Evolutionary conservation across 1,284 basidiomycete genomes (phyloP), one percentile per base, ranked within the genome.

Genomic region (Boletus mariae): DNA sequence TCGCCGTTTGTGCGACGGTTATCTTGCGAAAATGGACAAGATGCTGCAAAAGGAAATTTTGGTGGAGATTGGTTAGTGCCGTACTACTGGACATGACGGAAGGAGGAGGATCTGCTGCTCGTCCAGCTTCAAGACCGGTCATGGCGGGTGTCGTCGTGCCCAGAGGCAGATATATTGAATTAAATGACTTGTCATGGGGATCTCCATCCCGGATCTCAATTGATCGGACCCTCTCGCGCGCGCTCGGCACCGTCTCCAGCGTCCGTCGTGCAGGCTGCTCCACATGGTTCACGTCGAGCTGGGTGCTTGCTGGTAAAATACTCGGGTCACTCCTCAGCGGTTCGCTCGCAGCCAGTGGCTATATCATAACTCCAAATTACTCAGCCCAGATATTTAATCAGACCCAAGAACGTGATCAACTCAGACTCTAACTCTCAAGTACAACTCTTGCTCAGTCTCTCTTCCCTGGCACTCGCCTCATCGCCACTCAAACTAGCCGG

Each of bases 351-450:
- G 25, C 35, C 12, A 45, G 61, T 57, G 52, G 57, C 47, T 55
- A 55, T 46, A 49, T 59, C 20, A 20, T 20, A 20, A 26, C 38
- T 40, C 38, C 38, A 38, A 41, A 53, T 67, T 63, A 63, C 66
- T 70, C 67, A 64, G 65, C 58, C 51, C 46, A 52, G 32, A 65
- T 70, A 68, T 69, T 70, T 70, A 56, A 57, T 34, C 53, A 57
- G 49, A 31, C 35, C 12, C 51, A 48, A 28, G 45, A 47, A 46
- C 43, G 52, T 48, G 47, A 57, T 47, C 57, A 57, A 66, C 62
- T 57, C 51, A 54, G 64, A 68, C 54, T 55, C 53, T 37, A 56
- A 64, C 61, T 26, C 34, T 32, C 51, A 59, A 34, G 41, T 43
- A 32, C 45, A 34, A 25, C 45, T 15, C 20, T 15, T 12, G 15